phyloP scores from a whole-genome alignment of 164 flowering plant species.

The Aristolochia californica region DNA sequence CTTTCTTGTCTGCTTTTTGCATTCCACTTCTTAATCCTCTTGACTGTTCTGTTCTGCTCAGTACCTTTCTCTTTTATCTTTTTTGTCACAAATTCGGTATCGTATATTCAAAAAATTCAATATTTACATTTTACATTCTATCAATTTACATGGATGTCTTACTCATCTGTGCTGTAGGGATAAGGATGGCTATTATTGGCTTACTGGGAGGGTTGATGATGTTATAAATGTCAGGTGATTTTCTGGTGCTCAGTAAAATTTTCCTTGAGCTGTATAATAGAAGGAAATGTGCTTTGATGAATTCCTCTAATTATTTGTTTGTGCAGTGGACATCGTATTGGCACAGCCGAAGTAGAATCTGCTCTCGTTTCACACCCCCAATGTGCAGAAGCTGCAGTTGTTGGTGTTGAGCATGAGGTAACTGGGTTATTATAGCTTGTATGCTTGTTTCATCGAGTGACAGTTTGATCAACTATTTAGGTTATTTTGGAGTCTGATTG shows the following conservation, averaged over 20 bases:
- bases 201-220: conserved; percentile 98
- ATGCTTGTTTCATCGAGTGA: background rate
- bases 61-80: background rate
- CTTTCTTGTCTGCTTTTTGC: too few species aligned
- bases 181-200: conserved; percentile 96
- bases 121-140: too few species aligned
- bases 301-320: background rate
- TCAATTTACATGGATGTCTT: background rate
- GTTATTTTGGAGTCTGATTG: too few species aligned
- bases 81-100: too few species aligned
- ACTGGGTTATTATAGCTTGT: background rate
- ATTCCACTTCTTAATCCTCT: too few species aligned
- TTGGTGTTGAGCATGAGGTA: conserved; percentile 99
- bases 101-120: too few species aligned
- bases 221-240: conserved; percentile 93
- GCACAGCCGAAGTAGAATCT: conserved; percentile 99
- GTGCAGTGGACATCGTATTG: conserved; percentile 96
- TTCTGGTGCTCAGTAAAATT: background rate
- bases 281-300: background rate
- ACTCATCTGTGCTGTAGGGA: conserved; percentile 38
- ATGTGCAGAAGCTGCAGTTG: conserved; percentile 99
- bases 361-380: conserved; percentile 95
- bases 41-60: background rate
- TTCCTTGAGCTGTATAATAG: background rate
- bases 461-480: too few species aligned